Conservation (phyloP, 2,329 filamentous ascomycete genomes). For the Coniochaeta sp. region DNA sequence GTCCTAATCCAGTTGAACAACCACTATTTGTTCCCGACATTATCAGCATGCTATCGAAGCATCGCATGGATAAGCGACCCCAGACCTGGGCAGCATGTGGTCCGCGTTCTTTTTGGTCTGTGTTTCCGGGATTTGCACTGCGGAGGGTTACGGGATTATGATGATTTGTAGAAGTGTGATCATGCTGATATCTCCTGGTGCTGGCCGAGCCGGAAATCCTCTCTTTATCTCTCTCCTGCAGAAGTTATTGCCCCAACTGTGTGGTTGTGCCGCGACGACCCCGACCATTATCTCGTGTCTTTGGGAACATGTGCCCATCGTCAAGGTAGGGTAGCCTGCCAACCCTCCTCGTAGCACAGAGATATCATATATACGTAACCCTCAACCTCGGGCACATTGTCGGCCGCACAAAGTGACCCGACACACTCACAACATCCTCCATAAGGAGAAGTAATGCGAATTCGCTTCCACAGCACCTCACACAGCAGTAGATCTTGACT, state of each 20-base stretch:
- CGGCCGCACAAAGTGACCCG: neutral
- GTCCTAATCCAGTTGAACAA: neutral
- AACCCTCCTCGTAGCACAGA: neutral
- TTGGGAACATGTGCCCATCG: neutral
- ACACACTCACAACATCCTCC: neutral
- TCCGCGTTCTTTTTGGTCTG: neutral
- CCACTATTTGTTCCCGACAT: neutral
- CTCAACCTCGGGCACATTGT: neutral
- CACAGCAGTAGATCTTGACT: neutral
- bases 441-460: neutral
- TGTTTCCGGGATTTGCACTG: neutral
- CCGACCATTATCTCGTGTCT: neutral
- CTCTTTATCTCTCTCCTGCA: neutral
- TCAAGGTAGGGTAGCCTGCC: neutral
- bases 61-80: neutral
- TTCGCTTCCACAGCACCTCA: neutral
- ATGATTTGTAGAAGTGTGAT: neutral
- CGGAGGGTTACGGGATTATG: neutral
- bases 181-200: neutral
- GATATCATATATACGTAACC: neutral
- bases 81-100: neutral
- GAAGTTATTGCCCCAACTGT: neutral
- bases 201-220: neutral
- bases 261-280: neutral
- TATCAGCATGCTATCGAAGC: neutral